These are phyloP conservation scores for Wickerhamiella musiphila DNA, from an alignment of 805 yeast species.

Conservation along the genomic window DNA sequence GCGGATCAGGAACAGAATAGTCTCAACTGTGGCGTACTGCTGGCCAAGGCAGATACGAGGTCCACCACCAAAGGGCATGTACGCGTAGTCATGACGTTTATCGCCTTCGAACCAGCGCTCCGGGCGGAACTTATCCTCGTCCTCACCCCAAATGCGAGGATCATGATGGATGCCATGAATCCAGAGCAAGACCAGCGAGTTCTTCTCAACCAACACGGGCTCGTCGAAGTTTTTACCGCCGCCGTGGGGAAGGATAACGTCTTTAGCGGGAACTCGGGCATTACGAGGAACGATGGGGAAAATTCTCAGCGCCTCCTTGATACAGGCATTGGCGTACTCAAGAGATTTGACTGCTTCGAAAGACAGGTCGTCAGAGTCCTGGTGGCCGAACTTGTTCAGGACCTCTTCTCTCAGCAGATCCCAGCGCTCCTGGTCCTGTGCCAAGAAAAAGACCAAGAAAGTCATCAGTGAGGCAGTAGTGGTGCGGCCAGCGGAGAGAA, in stretches of 20 bases:
- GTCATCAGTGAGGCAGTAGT: constrained; percentile 32
- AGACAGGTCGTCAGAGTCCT: constrained; percentile 17
- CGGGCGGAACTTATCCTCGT: constrained; percentile 26
- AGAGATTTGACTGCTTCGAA: constrained; percentile 29
- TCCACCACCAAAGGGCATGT: constrained; percentile 32
- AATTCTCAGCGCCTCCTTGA: constrained; percentile 30
- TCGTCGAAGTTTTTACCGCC: constrained; percentile 25
- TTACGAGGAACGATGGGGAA: constrained; percentile 33
- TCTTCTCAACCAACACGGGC: constrained; percentile 27
- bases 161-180: constrained; percentile 27
- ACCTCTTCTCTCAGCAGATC: constrained; percentile 21
- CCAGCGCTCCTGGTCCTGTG: constrained; percentile 26
- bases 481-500: constrained; percentile 31
- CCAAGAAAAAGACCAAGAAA: constrained; percentile 25
- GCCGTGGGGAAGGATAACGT: constrained; percentile 31
- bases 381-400: constrained; percentile 8
- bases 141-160: constrained; percentile 25
- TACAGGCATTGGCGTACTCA: constrained; percentile 26
- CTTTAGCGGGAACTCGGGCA: constrained; percentile 25
- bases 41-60: constrained; percentile 35
- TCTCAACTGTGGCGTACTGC: constrained; percentile 33
- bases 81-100: constrained; percentile 27
- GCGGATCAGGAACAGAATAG: constrained; percentile 26
- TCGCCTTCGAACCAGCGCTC: constrained; percentile 28
- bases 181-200: constrained; percentile 23